phyloP scores from a whole-genome alignment of 2,329 filamentous ascomycete genomes.

The Claviceps pazoutovae region DNA sequence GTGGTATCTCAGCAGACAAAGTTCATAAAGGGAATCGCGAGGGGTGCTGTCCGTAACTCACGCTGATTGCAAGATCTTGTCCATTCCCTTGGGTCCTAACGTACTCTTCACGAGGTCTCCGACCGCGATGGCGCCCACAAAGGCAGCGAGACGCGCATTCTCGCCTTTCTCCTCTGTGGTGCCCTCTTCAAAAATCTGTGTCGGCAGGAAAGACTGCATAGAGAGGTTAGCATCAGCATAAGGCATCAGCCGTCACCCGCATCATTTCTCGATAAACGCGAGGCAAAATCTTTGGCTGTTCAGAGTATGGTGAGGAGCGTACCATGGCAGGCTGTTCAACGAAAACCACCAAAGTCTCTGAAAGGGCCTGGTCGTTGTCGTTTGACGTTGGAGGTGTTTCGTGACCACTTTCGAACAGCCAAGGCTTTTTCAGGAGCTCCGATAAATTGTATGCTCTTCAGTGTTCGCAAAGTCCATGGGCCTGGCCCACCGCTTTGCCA shows the following conservation, averaged over 20 bases:
- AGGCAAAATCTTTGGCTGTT: background rate
- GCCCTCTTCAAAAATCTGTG: constrained; percentile 95
- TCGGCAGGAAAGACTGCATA: constrained; percentile 59
- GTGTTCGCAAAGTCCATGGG: constrained; percentile 2
- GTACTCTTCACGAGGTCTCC: constrained; percentile 97
- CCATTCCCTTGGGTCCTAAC: constrained; percentile 94
- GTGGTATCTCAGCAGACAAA: background rate
- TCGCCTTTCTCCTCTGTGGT: constrained; percentile 97
- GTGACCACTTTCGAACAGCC: constrained; percentile 9
- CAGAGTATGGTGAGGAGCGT: background rate
- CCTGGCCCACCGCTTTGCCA: background rate
- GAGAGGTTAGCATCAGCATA: constrained; percentile 10
- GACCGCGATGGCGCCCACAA: constrained; percentile 94
- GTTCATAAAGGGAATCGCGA: background rate
- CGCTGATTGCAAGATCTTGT: constrained; percentile 95
- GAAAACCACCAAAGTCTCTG: background rate
- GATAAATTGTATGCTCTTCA: background rate
- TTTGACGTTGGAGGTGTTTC: constrained; percentile 2
- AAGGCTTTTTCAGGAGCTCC: constrained; percentile 14
- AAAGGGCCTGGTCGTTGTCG: constrained; percentile 4
- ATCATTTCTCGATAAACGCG: background rate
- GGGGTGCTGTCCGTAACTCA: constrained; percentile 32
- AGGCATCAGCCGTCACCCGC: background rate
- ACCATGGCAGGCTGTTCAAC: constrained; percentile 2
- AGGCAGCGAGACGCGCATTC: constrained; percentile 96